Evolutionary conservation across 352 stramenopile species (phyloP).

Genomic region (Pelagophyceae sp.): DNA sequence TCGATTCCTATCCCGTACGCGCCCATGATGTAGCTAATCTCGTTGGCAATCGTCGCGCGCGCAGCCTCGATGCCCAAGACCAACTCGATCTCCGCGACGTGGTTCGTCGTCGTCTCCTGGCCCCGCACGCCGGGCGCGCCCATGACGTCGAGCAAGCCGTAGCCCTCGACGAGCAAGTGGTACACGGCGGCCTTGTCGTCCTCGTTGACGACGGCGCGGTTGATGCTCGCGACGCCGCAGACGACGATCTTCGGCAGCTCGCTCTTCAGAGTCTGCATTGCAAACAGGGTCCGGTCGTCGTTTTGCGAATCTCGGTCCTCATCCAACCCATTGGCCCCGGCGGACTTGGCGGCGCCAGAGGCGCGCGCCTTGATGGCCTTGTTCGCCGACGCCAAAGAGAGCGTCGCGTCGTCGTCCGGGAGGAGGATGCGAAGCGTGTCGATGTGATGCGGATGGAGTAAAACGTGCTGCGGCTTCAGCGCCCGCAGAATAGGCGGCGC

Average conservation of each 20-base stretch:
- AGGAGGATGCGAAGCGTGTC: conserved; percentile 58
- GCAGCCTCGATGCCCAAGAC: conserved; percentile 97
- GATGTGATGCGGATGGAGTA: conserved; percentile 50
- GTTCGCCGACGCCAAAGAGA: neutral
- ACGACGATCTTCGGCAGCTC: conserved; percentile 92
- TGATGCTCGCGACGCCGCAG: conserved; percentile 91
- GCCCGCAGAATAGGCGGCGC: conserved; percentile 45
- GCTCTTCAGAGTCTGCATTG: conserved; percentile 87
- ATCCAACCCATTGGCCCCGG: neutral
- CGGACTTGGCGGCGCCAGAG: no score
- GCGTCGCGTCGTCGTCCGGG: conserved; percentile 39
- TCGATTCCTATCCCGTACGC: conserved; percentile 98
- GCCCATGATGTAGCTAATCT: conserved; percentile 98
- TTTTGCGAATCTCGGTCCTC: conserved; percentile 49
- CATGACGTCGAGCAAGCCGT: conserved; percentile 95
- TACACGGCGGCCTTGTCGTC: conserved; percentile 64
- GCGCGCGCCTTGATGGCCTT: neutral
- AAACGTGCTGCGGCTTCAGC: conserved; percentile 58
- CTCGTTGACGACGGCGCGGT: conserved; percentile 96
- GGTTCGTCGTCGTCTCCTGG: conserved; percentile 89
- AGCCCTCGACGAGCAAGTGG: conserved; percentile 96
- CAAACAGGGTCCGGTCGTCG: conserved; percentile 64
- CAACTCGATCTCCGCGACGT: conserved; percentile 91
- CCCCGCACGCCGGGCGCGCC: conserved; percentile 90
- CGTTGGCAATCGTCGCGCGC: conserved; percentile 85